Evolutionary conservation across 495 filamentous ascomycete species (phyloP).

Genomic region (Xylaria venustula): DNA sequence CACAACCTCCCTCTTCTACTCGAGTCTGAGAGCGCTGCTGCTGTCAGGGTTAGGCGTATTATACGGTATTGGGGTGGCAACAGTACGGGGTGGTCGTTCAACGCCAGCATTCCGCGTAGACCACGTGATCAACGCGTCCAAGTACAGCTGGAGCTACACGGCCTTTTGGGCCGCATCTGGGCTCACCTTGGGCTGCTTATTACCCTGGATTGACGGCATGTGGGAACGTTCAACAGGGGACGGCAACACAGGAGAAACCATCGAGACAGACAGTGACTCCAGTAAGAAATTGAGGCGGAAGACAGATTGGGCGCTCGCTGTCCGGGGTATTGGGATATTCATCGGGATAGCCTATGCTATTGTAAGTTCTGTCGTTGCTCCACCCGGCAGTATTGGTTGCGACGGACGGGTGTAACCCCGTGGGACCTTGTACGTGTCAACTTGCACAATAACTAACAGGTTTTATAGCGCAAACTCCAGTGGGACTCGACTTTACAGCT

Average conservation of each 20-base stretch:
- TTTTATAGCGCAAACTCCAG: slow-evolving; percentile 69
- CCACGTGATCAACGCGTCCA: slow-evolving; percentile 44
- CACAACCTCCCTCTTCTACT: slow-evolving; percentile 26
- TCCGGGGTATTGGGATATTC: slow-evolving; percentile 89
- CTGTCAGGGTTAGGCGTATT: slow-evolving; percentile 80
- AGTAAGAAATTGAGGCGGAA: slow-evolving; percentile 24
- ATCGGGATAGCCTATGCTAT: slow-evolving; percentile 96
- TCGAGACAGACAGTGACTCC: slow-evolving; percentile 10
- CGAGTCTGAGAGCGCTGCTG: slow-evolving; percentile 55
- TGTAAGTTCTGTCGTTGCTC: slow-evolving; percentile 48
- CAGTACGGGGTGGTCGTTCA: slow-evolving; percentile 47
- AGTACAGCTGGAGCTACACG: slow-evolving; percentile 67
- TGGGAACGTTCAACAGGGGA: slow-evolving; percentile 42
- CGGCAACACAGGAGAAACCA: slow-evolving; percentile 17
- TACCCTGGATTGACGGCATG: slow-evolving; percentile 81
- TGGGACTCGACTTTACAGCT: slow-evolving; percentile 95
- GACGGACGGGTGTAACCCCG: neutral
- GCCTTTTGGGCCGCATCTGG: slow-evolving; percentile 79
- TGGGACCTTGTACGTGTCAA: no score
- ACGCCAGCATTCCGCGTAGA: slow-evolving; percentile 55
- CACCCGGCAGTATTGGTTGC: neutral
- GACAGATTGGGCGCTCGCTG: slow-evolving; percentile 75
- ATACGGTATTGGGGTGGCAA: slow-evolving; percentile 84
- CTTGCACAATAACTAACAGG: slow-evolving; percentile 6
- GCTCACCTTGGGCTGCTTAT: slow-evolving; percentile 68